Percentiles rank a stretch among this genome's conserved stretches.
Conservation (phyloP, 139 green algal genomes). For the Mesotaenium endlicherianum region DNA sequence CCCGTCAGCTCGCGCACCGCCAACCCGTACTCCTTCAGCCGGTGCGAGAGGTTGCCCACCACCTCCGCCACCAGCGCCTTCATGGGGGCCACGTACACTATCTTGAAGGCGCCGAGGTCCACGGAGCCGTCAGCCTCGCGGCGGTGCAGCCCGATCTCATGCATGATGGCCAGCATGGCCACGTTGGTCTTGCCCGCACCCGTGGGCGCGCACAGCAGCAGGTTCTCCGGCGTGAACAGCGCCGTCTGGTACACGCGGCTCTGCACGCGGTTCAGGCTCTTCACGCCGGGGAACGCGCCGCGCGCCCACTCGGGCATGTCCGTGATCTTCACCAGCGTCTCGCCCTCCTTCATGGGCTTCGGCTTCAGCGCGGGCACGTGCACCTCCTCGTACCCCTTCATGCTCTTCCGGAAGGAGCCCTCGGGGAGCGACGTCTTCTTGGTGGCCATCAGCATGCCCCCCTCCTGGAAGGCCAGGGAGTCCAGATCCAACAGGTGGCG, state of each 20-base stretch:
- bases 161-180: conserved; percentile 93
- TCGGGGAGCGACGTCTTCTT: conserved; percentile 77
- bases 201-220: conserved; percentile 84
- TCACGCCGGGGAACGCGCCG: conserved; percentile 84
- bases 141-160: conserved; percentile 81
- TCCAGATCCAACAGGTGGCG: conserved; percentile 85
- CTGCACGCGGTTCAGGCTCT: conserved; percentile 90
- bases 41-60: conserved; percentile 80
- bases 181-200: conserved; percentile 99
- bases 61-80: conserved; percentile 98
- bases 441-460: conserved; percentile 86
- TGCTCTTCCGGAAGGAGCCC: conserved; percentile 71
- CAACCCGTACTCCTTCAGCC: conserved; percentile 56
- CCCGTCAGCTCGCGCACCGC: conserved; percentile 60
- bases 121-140: conserved; percentile 72
- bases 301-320: conserved; percentile 91
- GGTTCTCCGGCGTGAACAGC: conserved; percentile 87
- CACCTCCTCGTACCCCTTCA: conserved; percentile 96
- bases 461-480: conserved; percentile 58
- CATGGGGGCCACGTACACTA: conserved; percentile 99
- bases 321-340: conserved; percentile 64
- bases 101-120: conserved; percentile 68
- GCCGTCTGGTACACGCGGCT: conserved; percentile 78
- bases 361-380: conserved; percentile 91
- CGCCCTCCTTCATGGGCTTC: conserved; percentile 75